Evolutionary conservation across 2,329 filamentous ascomycete genomes (phyloP).

Genomic region (Dothiorella sarmentorum): DNA sequence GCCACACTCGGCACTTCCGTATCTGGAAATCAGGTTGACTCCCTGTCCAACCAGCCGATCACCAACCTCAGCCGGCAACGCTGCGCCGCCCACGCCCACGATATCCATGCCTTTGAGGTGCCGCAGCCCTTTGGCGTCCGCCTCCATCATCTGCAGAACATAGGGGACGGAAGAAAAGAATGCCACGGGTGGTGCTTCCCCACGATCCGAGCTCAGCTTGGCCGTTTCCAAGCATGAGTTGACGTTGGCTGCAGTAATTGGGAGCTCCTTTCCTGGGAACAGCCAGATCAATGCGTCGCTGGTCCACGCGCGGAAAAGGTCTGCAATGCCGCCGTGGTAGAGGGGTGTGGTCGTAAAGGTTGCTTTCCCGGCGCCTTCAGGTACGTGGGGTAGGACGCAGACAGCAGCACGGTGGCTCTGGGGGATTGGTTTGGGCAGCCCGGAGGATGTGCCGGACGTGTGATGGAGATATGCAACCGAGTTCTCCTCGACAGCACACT

Average conservation of each 20-base stretch:
- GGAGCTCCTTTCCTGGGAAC: conserved; percentile 55
- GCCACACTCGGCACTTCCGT: conserved; percentile 64
- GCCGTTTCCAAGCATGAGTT: conserved; percentile 46
- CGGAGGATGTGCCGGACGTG: conserved; percentile 63
- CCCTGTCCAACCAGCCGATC: conserved; percentile 49
- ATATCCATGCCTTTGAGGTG: conserved; percentile 53
- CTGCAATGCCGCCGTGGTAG: conserved; percentile 63
- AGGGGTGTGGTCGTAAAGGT: conserved; percentile 65
- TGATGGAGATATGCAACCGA: conserved; percentile 59
- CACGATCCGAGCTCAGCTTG: conserved; percentile 21
- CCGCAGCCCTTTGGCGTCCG: conserved; percentile 41
- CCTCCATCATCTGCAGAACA: conserved; percentile 53
- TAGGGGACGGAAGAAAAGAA: conserved; percentile 64
- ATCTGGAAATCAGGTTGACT: conserved; percentile 59
- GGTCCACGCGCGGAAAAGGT: conserved; percentile 61
- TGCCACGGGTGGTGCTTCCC: conserved; percentile 37
- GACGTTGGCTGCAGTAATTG: conserved; percentile 57
- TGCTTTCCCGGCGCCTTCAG: conserved; percentile 35
- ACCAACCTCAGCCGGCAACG: conserved; percentile 53
- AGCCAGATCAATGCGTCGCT: conserved; percentile 59
- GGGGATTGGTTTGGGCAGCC: conserved; percentile 60
- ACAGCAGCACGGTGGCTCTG: conserved; percentile 56
- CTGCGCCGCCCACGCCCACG: conserved; percentile 62
- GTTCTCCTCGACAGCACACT: conserved; percentile 23
- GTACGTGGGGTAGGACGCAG: conserved; percentile 52